Conservation (phyloP, 768 basidiomycete genomes). For the Suillus bovinus region DNA sequence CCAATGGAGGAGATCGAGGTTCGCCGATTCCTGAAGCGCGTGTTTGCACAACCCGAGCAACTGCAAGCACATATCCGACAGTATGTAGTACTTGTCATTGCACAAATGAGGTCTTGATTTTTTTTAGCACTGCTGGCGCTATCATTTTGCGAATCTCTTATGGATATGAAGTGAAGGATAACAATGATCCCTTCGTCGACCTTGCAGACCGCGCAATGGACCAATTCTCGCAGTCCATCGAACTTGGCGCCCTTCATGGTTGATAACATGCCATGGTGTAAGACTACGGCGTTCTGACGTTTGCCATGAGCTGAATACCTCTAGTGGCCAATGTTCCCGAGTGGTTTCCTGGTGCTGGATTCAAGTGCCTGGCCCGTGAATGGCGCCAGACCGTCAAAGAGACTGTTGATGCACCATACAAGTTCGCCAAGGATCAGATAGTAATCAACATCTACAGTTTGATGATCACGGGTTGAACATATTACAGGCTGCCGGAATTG, state of each 20-base stretch:
- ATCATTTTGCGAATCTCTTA: conserved; percentile 56
- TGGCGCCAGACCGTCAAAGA: conserved; percentile 57
- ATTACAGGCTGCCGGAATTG: too few relatives aligned
- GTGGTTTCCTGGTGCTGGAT: conserved; percentile 58
- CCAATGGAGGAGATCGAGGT: too few relatives aligned
- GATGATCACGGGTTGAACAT: too few relatives aligned
- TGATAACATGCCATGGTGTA: conserved; percentile 47
- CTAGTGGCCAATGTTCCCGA: conserved; percentile 48
- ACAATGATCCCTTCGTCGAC: conserved; percentile 48
- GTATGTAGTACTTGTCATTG: too few relatives aligned
- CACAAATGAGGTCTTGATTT: neutral
- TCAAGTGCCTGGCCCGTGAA: conserved; percentile 50
- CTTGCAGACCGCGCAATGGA: conserved; percentile 51
- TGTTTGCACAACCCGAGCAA: too few relatives aligned
- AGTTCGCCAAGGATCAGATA: too few relatives aligned
- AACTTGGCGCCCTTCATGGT: conserved; percentile 52
- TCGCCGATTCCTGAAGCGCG: too few relatives aligned
- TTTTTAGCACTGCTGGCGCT: conserved; percentile 47
- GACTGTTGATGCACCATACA: conserved; percentile 57
- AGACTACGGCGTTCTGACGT: conserved; percentile 14
- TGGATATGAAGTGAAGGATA: conserved; percentile 57
- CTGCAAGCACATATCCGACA: too few relatives aligned
- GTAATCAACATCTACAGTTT: too few relatives aligned
- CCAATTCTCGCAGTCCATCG: conserved; percentile 49
- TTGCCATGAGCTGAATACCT: neutral